Percentiles rank a stretch among this genome's conserved stretches.
These are phyloP conservation scores for Candida germanica DNA, from an alignment of 805 yeast species.

Conservation along the genomic window DNA sequence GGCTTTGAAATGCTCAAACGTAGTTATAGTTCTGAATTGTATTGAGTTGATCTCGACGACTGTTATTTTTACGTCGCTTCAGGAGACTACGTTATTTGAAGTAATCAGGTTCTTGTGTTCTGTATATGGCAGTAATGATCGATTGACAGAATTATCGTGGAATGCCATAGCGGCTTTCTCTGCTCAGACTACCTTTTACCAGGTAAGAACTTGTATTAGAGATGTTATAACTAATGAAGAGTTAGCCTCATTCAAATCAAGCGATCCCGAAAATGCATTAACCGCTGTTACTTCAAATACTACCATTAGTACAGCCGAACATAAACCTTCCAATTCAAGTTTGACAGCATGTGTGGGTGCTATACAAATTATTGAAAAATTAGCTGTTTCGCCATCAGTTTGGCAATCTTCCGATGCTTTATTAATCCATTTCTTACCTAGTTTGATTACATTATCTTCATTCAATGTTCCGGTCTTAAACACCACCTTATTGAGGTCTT, in stretches of 20 bases:
- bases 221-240: conserved; percentile 13
- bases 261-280: conserved; percentile 5
- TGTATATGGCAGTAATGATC: conserved; percentile 32
- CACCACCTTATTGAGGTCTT: conserved; percentile 37
- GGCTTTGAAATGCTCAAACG: conserved; percentile 38
- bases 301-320: conserved; percentile 7
- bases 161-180: conserved; percentile 37
- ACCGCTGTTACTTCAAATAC: conserved; percentile 9
- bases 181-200: conserved; percentile 30
- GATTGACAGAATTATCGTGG: conserved; percentile 34
- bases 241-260: conserved; percentile 3
- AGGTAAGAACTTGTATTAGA: conserved; percentile 9
- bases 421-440: conserved; percentile 24
- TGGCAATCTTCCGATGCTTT: conserved; percentile 19
- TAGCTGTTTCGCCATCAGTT: conserved; percentile 16
- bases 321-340: conserved; percentile 3
- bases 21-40: conserved; percentile 32
- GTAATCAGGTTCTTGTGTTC: conserved; percentile 47
- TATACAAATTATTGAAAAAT: conserved; percentile 30
- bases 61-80: conserved; percentile 46
- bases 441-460: conserved; percentile 27
- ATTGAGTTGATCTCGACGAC: conserved; percentile 42
- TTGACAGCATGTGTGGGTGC: conserved; percentile 39
- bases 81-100: conserved; percentile 32
- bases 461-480: conserved; percentile 38